phyloP scores from a whole-genome alignment of 257 asterid genomes.

The Solanum commersonii region DNA sequence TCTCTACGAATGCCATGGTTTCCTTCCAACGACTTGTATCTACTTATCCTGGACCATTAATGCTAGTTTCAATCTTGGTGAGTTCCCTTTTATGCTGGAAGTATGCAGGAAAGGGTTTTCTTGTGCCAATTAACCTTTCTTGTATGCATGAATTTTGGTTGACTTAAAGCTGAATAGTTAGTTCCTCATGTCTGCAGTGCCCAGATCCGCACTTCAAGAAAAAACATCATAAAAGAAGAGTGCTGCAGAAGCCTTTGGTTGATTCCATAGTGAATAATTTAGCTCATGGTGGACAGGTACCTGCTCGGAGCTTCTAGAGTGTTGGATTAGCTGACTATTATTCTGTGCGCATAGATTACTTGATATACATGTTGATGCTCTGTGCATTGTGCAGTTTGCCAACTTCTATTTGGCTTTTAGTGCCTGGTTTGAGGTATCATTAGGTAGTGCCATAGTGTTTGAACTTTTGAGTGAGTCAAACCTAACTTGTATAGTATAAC shows the following conservation, averaged over 20 bases:
- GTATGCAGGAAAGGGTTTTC: constrained; percentile 1
- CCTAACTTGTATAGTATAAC: background rate
- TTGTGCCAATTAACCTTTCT: background rate
- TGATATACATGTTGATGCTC: background rate
- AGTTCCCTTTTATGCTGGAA: constrained; percentile 17
- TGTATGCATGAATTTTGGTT: background rate
- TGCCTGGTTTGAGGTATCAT: background rate
- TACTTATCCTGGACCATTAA: constrained; percentile 81
- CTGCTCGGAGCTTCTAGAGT: background rate
- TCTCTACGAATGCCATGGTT: constrained; percentile 67
- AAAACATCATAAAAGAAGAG: constrained; percentile 79
- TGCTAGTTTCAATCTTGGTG: constrained; percentile 80
- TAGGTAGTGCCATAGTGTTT: background rate
- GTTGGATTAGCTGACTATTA: background rate
- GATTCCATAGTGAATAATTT: constrained; percentile 52
- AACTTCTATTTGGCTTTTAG: background rate
- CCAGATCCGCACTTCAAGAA: constrained; percentile 98
- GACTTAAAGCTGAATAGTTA: background rate
- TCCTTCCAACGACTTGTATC: constrained; percentile 68
- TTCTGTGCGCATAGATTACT: background rate
- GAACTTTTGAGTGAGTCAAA: background rate
- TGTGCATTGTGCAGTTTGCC: background rate
- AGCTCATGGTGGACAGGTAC: constrained; percentile 72
- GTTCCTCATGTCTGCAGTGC: constrained; percentile 46
- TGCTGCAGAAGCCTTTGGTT: constrained; percentile 86